phyloP scores from a whole-genome alignment of 306 rosid species.

The Lithocarpus polystachyus region DNA sequence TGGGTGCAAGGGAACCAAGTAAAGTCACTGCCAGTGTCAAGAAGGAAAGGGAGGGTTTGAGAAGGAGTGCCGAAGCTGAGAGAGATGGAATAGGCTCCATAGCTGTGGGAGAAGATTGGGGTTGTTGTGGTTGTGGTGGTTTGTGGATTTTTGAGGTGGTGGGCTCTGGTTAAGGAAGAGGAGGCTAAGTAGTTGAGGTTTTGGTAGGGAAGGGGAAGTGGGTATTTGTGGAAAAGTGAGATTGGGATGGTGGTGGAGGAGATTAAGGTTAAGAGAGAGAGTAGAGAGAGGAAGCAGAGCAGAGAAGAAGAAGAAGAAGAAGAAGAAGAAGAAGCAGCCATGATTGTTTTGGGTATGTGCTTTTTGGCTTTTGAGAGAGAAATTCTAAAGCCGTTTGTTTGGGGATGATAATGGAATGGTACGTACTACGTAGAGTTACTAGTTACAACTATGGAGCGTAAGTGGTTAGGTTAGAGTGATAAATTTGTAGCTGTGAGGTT shows the following conservation, averaged over 20 bases:
- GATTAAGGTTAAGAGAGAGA: background rate
- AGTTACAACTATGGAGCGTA: too few species aligned
- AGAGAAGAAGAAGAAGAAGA: background rate
- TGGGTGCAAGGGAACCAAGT: conserved; percentile 10
- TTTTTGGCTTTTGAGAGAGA: too few species aligned
- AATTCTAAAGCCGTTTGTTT: too few species aligned
- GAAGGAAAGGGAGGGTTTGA: background rate
- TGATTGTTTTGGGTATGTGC: too few species aligned
- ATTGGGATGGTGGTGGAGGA: background rate
- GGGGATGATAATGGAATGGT: too few species aligned
- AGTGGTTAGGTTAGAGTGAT: too few species aligned
- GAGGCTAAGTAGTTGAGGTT: background rate
- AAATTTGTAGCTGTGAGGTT: too few species aligned
- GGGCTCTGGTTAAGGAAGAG: conserved; percentile 19
- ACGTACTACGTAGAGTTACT: too few species aligned
- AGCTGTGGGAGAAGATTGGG: conserved; percentile 3
- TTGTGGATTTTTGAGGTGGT: background rate
- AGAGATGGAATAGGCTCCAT: conserved; percentile 3
- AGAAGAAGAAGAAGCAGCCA: background rate
- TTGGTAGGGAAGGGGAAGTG: background rate
- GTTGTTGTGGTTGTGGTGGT: background rate
- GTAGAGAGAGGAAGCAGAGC: background rate
- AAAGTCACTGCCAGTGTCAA: conserved; percentile 3
- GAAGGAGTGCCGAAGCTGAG: conserved; percentile 2
- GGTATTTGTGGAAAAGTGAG: background rate